Evolutionary conservation across 768 basidiomycete genomes (phyloP), one percentile per base, ranked within the genome.

Genomic region (Tylopilus plumbeoviolaceoides): DNA sequence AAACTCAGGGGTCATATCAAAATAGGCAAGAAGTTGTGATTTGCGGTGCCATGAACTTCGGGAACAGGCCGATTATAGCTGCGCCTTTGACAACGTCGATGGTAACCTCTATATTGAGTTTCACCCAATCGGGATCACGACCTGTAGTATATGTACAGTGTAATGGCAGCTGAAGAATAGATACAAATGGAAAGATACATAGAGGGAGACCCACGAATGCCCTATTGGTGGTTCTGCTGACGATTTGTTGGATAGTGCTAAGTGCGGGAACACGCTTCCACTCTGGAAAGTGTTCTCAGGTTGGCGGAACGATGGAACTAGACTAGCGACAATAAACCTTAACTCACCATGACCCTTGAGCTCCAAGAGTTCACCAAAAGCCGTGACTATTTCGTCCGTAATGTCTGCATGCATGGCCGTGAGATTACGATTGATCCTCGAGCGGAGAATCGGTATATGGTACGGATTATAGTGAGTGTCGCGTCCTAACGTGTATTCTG

Each of bases 381-480:
- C 68, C 0, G 59, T 49, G 1, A 58, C 45, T 14, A 81, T 64
- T 56, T 84, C 82, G 27, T 78, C 73, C 7, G 64, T 68, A 9
- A 82, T 59, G 23, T 73, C 71, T 0, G 71, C 64, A 53, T 78
- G 73, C 3, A 72, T 56, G 4, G 48, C 51, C 2, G 60, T 67
- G 11, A 82, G 62, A 46, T 73, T 73, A 6, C 78, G 69, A 12
- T 70, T 72, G 6, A 75, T 54, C 27, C 63, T 40, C n/a, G 57
- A 54, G 18, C 67, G 69, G 8, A 74, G 38, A 23, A 75, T 48
- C 2, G 47, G 27, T 5, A 65, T 48, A 40, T 75, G 75, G 28
- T 72, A 74, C 5, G 36, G 39, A 54, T 72, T 62, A 2, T 65
- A 33, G 18, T 54, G 43, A n/a, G 72, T 50, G 30, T 70, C 61